Conservation (phyloP, 768 basidiomycete genomes). For the Termitomyces sp. region DNA sequence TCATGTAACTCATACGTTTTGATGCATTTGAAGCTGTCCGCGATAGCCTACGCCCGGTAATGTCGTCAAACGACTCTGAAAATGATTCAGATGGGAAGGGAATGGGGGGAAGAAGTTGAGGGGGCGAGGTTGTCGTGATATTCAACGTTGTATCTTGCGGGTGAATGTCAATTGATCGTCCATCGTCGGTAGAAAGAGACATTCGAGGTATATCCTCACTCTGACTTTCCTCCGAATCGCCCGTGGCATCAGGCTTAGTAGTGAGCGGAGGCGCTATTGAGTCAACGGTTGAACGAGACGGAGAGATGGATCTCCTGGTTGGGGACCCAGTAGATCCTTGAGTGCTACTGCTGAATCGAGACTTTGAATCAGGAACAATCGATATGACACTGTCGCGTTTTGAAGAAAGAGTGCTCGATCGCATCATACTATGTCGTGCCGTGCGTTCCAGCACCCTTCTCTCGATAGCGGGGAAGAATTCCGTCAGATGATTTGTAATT, state of each 20-base stretch:
- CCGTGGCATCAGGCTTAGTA: constrained; percentile 26
- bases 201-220: constrained; percentile 60
- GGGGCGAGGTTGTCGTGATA: constrained; percentile 24
- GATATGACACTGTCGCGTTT: constrained; percentile 49
- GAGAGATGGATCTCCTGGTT: constrained; percentile 34
- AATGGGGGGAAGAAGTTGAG: constrained; percentile 71
- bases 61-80: constrained; percentile 68
- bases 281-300: constrained; percentile 41
- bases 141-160: constrained; percentile 32
- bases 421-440: constrained; percentile 80
- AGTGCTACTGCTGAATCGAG: constrained; percentile 61
- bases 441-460: constrained; percentile 87
- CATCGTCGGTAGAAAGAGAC: constrained; percentile 73
- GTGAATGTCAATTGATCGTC: constrained; percentile 56
- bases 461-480: constrained; percentile 94
- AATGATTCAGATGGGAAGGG: constrained; percentile 74
- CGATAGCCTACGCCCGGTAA: constrained; percentile 37
- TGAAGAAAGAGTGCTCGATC: constrained; percentile 27
- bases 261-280: constrained; percentile 37
- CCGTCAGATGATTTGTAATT: constrained; percentile 89
- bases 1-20: constrained; percentile 75
- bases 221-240: constrained; percentile 4
- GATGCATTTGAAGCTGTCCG: constrained; percentile 44
- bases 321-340: constrained; percentile 49
- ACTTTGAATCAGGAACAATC: constrained; percentile 40